A percentile compares a stretch with the other conserved stretches of the same genome.
phyloP scores from a whole-genome alignment of 164 flowering plant genomes.

The Kalanchoe fedtschenkoi region DNA sequence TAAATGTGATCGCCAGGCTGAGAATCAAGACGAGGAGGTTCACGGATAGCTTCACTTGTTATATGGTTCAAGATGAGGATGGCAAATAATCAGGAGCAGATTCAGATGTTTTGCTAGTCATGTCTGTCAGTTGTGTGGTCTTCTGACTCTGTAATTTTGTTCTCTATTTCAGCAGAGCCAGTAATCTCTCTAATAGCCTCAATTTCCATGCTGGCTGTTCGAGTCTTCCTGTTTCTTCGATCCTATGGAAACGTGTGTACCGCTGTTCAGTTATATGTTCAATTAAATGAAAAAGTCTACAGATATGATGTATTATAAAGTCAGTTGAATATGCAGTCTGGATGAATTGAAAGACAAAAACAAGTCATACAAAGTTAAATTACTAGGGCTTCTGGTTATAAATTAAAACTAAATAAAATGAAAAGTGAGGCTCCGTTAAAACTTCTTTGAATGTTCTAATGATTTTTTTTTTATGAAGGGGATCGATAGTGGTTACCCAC shows the following conservation, averaged over 20 bases:
- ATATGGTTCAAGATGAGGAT: neutral
- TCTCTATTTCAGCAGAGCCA: conserved; percentile 26
- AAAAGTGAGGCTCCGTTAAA: too few species aligned
- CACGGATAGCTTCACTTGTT: too few species aligned
- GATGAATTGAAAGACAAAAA: too few species aligned
- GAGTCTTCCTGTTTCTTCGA: conserved; percentile 53
- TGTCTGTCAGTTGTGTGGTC: conserved; percentile 16
- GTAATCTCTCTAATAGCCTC: conserved; percentile 32
- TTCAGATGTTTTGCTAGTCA: neutral
- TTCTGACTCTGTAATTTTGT: conserved; percentile 23
- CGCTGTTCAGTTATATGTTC: neutral
- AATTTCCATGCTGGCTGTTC: conserved; percentile 54
- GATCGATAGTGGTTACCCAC: too few species aligned
- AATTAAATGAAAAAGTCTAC: neutral
- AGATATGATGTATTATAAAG: neutral
- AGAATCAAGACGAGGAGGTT: too few species aligned
- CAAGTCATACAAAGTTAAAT: neutral
- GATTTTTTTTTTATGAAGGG: too few species aligned
- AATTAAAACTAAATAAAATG: too few species aligned
- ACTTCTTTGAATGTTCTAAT: too few species aligned
- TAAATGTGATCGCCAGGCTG: too few species aligned
- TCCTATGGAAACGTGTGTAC: conserved; percentile 28
- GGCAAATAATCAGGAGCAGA: neutral
- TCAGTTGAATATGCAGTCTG: too few species aligned
- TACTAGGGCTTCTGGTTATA: too few species aligned